These are phyloP conservation scores for Yamadazyma triangularis DNA, from an alignment of 1,139 yeast genomes.

Conservation along the genomic window DNA sequence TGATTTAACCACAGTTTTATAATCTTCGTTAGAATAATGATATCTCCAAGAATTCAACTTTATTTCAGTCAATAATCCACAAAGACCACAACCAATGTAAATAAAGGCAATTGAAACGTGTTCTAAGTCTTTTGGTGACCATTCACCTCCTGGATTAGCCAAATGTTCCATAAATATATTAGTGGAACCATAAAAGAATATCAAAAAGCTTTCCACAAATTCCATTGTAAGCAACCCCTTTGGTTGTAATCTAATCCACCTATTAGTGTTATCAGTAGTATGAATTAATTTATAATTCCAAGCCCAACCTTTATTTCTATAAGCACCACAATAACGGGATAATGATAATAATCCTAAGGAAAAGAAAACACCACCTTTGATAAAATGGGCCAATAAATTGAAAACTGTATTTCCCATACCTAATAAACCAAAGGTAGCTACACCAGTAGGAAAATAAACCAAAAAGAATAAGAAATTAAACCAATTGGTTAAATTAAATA, in stretches of 20 bases:
- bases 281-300: conserved; percentile 66
- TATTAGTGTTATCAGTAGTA: conserved; percentile 13
- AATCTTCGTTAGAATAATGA: conserved; percentile 24
- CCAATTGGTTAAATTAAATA: conserved; percentile 57
- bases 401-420: conserved; percentile 68
- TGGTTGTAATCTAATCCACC: conserved; percentile 39
- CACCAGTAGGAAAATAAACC: conserved; percentile 65
- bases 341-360: conserved; percentile 69
- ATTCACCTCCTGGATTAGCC: conserved; percentile 64
- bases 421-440: conserved; percentile 65
- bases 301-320: conserved; percentile 75
- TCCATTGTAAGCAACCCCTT: conserved; percentile 74
- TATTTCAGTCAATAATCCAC: conserved; percentile 79
- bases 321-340: conserved; percentile 84
- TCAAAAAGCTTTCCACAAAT: conserved; percentile 70
- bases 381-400: conserved; percentile 88
- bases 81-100: conserved; percentile 86
- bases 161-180: conserved; percentile 88
- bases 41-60: conserved; percentile 47
- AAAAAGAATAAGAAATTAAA: conserved; percentile 60
- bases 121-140: conserved; percentile 92
- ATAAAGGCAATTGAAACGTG: conserved; percentile 94
- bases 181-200: conserved; percentile 82
- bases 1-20: conserved; percentile 29
- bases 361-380: conserved; percentile 90